phyloP scores from a whole-genome alignment of 2,329 filamentous ascomycete genomes.

The Alternaria arborescens region DNA sequence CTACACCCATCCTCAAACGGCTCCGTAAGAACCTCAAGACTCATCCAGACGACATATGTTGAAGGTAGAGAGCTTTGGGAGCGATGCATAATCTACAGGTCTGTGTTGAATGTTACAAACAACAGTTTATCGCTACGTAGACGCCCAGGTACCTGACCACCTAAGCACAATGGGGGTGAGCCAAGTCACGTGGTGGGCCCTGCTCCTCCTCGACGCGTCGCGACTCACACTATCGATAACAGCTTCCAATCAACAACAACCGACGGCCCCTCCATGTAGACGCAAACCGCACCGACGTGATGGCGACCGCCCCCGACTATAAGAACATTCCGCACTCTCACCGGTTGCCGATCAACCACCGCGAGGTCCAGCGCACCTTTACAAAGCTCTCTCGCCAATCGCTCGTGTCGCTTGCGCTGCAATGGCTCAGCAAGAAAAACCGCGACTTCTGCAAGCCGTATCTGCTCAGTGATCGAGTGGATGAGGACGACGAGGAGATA shows the following conservation, averaged over 20 bases:
- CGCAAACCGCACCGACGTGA: slow-evolving; percentile 37
- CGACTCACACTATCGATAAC: slow-evolving; percentile 33
- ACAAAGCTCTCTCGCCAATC: slow-evolving; percentile 75
- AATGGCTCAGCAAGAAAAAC: slow-evolving; percentile 78
- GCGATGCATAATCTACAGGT: not conserved
- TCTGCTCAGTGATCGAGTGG: slow-evolving; percentile 56
- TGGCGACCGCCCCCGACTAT: slow-evolving; percentile 73
- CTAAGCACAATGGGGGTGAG: not conserved
- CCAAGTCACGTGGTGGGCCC: slow-evolving; percentile 23
- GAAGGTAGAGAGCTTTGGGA: not conserved
- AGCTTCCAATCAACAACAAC: slow-evolving; percentile 25
- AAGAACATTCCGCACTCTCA: slow-evolving; percentile 75
- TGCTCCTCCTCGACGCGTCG: slow-evolving; percentile 18
- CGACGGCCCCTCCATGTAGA: slow-evolving; percentile 38
- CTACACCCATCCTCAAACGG: not conserved
- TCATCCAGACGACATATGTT: not conserved
- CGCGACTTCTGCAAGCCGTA: slow-evolving; percentile 67
- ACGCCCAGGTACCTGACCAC: not conserved
- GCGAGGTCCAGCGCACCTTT: slow-evolving; percentile 71
- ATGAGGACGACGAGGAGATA: slow-evolving; percentile 65
- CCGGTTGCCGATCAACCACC: slow-evolving; percentile 71
- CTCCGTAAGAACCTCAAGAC: not conserved
- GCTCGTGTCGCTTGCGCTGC: slow-evolving; percentile 74
- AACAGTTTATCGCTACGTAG: not conserved
- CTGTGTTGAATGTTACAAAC: no score